Base-by-base conservation (phyloP, 768 basidiomycete species). In the Pisolithus microcarpus region DNA sequence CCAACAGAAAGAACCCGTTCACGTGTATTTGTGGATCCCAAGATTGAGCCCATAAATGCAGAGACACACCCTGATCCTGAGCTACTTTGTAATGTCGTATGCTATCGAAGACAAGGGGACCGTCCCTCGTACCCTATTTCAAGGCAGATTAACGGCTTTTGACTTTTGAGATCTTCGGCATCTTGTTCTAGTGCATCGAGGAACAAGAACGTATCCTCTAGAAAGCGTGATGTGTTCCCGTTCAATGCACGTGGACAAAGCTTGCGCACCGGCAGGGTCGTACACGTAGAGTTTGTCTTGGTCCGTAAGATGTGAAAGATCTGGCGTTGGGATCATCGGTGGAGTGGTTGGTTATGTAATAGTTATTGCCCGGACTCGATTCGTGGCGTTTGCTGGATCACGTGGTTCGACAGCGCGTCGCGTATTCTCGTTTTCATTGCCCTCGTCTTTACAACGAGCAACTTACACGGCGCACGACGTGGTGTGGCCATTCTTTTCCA, bases 11-110 rank as follows among this genome's bases (percentile, higher is more conserved):
- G 43, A 44, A 19, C 5, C 9, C 28, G 56, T 56, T 72, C 80
- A 90, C 89, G 67, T 49, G 81, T 73, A 56, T 75, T 58, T 13
- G 72, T 74, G 23, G 79, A 59, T 10, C 87, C 88, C 13, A 94
- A 65, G 44, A 96, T 81, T 5, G 75, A 73, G 3, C 76, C 82
- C 11, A 92, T 61, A 65, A 98, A 99, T 38, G 80, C 73, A 31
- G 90, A 88, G 0, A 92, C 93, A 60, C 95, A 92, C 7, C 96
- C 96, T 1, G 93, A 95, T 3, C 96, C 96, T 24, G 92, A 92
- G 1, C 94, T 96, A 44, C 11, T 44, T 8, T 6, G n/a, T 26
- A 7, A 43, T 18, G 46, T 43, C 19, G 50, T 50, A 55, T 15
- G 39, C 21, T 5, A 24, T 10, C 13, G 7, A 18, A 2, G n/a